phyloP scores from a whole-genome alignment of 2,329 filamentous ascomycete genomes.

The Ophiostoma sp. region DNA sequence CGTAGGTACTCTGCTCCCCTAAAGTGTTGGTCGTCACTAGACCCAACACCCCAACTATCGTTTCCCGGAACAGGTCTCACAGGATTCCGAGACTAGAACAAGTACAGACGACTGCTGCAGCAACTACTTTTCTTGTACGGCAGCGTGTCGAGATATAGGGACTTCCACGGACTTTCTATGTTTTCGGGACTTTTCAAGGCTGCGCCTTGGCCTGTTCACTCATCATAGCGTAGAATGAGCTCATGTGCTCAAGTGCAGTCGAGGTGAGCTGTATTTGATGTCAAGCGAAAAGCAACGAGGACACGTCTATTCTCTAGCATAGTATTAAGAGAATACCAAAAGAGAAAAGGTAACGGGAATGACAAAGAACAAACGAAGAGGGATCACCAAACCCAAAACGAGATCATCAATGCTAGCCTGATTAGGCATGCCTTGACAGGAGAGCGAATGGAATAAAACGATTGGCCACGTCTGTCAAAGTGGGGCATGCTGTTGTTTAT shows the following conservation, averaged over 20 bases:
- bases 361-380: too few relatives aligned
- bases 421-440: background rate
- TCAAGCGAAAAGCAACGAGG: too few relatives aligned
- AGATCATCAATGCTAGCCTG: background rate
- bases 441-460: constrained; percentile 11
- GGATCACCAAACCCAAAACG: too few relatives aligned
- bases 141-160: background rate
- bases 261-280: too few relatives aligned
- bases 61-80: constrained; percentile 12
- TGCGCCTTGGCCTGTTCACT: too few relatives aligned
- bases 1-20: background rate
- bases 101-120: background rate
- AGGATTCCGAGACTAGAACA: background rate
- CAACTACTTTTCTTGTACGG: too few relatives aligned
- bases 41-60: constrained; percentile 1
- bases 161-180: background rate
- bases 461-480: background rate
- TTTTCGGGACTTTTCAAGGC: background rate
- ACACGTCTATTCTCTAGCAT: too few relatives aligned
- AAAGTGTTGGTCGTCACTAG: background rate
- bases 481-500: background rate
- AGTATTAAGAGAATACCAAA: too few relatives aligned
- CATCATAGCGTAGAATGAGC: too few relatives aligned
- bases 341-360: background rate
- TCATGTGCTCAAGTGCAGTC: too few relatives aligned